Percentiles rank a stretch among this genome's conserved stretches.
Conservation (phyloP, 352 stramenopile species). For the Stramenopiles sp. region DNA sequence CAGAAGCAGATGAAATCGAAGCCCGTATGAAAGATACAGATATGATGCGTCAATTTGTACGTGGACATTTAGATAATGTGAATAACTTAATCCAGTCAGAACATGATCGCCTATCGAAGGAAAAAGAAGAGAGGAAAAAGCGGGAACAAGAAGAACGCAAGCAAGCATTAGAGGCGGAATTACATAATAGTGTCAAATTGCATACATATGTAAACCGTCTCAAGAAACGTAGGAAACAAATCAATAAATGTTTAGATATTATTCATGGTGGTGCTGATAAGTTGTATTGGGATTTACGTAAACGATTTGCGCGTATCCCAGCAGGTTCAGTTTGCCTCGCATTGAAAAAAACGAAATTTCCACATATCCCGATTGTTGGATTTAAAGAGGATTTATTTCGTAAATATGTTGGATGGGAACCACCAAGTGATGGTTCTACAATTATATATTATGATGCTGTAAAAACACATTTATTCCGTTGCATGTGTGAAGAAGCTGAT, state of each 20-base stretch:
- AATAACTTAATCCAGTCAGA: no score
- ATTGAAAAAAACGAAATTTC: not conserved
- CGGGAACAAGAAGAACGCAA: no score
- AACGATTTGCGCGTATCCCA: not conserved
- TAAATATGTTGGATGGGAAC: not conserved
- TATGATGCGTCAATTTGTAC: no score
- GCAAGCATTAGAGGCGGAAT: no score
- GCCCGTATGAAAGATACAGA: no score
- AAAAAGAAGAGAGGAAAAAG: no score
- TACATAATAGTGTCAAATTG: no score
- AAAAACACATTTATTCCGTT: not conserved
- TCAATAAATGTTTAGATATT: not conserved
- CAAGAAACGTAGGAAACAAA: not conserved
- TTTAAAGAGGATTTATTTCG: not conserved
- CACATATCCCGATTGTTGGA: not conserved
- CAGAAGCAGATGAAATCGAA: no score
- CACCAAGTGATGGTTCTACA: not conserved
- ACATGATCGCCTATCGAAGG: no score
- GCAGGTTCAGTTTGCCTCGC: not conserved
- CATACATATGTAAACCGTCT: no score
- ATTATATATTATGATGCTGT: not conserved
- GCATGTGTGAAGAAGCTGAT: not conserved
- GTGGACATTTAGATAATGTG: no score
- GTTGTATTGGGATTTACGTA: not conserved
- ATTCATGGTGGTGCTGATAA: not conserved